phyloP scores from a whole-genome alignment of 257 asterid species.

The Nemophila menziesii region DNA sequence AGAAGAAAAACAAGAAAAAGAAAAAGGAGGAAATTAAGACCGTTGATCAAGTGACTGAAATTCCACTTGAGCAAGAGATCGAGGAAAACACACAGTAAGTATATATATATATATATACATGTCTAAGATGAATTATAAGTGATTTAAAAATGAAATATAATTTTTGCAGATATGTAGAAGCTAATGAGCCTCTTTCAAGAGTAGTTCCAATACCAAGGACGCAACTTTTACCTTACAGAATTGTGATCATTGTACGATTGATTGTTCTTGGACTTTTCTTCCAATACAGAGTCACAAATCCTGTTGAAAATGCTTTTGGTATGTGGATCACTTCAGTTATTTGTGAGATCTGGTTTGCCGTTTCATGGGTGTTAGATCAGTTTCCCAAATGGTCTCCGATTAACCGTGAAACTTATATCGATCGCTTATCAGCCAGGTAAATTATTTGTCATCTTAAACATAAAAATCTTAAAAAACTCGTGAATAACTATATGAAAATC shows the following conservation, averaged over 20 bases:
- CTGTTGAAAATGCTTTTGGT: conserved; percentile 80
- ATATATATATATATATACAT: not conserved
- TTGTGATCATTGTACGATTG: conserved; percentile 63
- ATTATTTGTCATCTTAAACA: not conserved
- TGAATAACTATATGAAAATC: not conserved
- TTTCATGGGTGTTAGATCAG: conserved; percentile 96
- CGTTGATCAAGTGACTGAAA: conserved; percentile 34
- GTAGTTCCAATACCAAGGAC: conserved; percentile 61
- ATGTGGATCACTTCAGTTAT: conserved; percentile 92
- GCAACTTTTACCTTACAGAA: conserved; percentile 63
- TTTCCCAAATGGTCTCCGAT: conserved; percentile 95
- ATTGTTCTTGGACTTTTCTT: conserved; percentile 64
- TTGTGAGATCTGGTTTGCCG: conserved; percentile 96
- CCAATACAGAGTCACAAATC: conserved; percentile 85
- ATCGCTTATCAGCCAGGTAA: conserved; percentile 83
- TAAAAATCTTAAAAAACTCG: not conserved
- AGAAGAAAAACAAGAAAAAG: conserved; percentile 78
- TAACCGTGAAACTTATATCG: conserved; percentile 62
- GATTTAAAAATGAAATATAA: not conserved
- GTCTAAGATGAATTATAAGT: conserved; percentile 29
- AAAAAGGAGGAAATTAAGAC: conserved; percentile 24
- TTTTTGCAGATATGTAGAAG: conserved; percentile 54
- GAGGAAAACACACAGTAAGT: conserved; percentile 72
- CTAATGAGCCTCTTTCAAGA: conserved; percentile 62
- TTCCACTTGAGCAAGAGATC: conserved; percentile 69